A percentile compares a stretch with the other conserved stretches of the same genome.
Evolutionary conservation across 1,284 basidiomycete genomes (phyloP).

Genomic region (Microstroma glucosiphilum): DNA sequence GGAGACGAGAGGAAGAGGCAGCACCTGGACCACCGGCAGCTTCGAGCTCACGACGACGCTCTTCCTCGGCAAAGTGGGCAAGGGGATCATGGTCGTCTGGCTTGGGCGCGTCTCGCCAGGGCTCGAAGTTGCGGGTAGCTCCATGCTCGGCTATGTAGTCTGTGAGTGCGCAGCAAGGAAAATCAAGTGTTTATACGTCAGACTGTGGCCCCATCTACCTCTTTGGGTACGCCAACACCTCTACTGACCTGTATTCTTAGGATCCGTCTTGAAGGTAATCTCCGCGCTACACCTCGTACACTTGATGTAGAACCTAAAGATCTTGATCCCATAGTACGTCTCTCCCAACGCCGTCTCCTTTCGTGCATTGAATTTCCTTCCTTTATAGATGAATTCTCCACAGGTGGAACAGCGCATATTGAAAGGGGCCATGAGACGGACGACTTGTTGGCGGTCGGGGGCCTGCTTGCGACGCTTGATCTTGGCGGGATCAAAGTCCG

Average conservation of each 20-base stretch:
- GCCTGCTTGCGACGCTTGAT: slow-evolving; percentile 81
- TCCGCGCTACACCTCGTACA: slow-evolving; percentile 65
- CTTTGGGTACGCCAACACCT: background rate
- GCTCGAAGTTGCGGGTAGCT: slow-evolving; percentile 45
- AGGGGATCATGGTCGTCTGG: slow-evolving; percentile 19
- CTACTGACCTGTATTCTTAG: slow-evolving; percentile 60
- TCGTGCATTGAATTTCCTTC: slow-evolving; percentile 98
- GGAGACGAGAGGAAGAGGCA: slow-evolving; percentile 52
- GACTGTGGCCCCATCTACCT: background rate
- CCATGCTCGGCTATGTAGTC: slow-evolving; percentile 48
- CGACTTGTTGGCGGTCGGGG: slow-evolving; percentile 89
- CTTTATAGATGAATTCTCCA: slow-evolving; percentile 88
- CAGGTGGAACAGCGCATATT: slow-evolving; percentile 81
- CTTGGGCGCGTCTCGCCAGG: slow-evolving; percentile 31
- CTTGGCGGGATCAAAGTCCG: slow-evolving; percentile 93
- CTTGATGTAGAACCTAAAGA: slow-evolving; percentile 56
- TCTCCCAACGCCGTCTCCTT: slow-evolving; percentile 96
- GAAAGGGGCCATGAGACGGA: slow-evolving; percentile 98
- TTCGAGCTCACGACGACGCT: slow-evolving; percentile 20
- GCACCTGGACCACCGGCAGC: slow-evolving; percentile 11
- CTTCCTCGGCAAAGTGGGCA: slow-evolving; percentile 21
- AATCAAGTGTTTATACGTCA: background rate
- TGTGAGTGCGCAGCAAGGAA: background rate
- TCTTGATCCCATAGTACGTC: slow-evolving; percentile 97
- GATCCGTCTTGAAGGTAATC: slow-evolving; percentile 99